phyloP scores from a whole-genome alignment of 208 protist genomes.

The Acanthamoeba rhysodes region DNA sequence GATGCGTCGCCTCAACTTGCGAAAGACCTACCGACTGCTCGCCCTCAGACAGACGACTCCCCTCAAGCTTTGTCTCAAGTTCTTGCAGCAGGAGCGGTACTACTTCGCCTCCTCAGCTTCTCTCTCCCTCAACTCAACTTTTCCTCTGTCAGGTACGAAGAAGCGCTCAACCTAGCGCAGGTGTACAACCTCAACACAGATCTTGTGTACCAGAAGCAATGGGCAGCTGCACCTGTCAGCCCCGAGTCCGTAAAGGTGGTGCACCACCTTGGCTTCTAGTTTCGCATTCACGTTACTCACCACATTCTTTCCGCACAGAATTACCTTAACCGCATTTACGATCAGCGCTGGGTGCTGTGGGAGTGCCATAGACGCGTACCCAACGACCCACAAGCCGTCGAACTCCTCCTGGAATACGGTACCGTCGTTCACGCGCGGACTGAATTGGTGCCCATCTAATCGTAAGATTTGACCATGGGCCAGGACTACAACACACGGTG shows the following conservation, averaged over 20 bases:
- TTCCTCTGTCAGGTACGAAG: slow-evolving; percentile 30
- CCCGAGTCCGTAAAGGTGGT: slow-evolving; percentile 55
- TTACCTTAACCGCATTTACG: slow-evolving; percentile 58
- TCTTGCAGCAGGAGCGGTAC: slow-evolving; percentile 10
- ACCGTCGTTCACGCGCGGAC: neutral
- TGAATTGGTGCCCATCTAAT: no score
- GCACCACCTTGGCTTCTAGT: neutral
- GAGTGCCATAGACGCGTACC: slow-evolving; percentile 59
- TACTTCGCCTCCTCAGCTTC: neutral
- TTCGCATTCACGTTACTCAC: neutral
- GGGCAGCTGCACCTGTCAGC: slow-evolving; percentile 52
- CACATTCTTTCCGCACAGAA: slow-evolving; percentile 27
- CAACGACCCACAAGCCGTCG: slow-evolving; percentile 11
- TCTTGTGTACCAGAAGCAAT: slow-evolving; percentile 73
- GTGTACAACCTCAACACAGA: slow-evolving; percentile 61
- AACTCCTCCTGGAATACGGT: slow-evolving; percentile 61
- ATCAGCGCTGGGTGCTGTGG: slow-evolving; percentile 71
- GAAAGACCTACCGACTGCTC: slow-evolving; percentile 53
- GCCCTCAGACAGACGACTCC: slow-evolving; percentile 53
- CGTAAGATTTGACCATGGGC: no score
- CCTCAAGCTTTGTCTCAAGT: slow-evolving; percentile 47
- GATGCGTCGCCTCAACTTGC: slow-evolving; percentile 37
- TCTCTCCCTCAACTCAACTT: neutral
- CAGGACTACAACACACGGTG: slow-evolving; percentile 32
- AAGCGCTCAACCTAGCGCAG: slow-evolving; percentile 64